Evolutionary conservation across 345 rosid genomes (phyloP).

Genomic region (Gossypium thurberi): DNA sequence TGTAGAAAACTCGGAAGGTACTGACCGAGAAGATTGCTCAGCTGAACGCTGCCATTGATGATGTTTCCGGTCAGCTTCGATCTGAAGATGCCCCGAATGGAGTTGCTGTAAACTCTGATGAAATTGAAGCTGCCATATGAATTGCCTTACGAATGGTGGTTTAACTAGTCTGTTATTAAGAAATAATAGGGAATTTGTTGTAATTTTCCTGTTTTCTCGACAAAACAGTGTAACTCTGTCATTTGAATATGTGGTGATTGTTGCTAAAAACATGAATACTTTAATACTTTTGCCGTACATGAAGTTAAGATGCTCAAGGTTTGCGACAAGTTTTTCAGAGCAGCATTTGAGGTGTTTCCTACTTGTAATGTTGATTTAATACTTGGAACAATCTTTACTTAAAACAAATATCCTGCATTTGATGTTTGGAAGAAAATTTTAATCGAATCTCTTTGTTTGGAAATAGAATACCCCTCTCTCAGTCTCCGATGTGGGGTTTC

Average conservation of each 20-base stretch:
- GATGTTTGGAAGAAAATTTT: background rate
- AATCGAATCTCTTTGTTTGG: background rate
- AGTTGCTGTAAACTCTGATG: slow-evolving; percentile 46
- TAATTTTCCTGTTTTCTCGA: background rate
- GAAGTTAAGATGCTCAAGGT: background rate
- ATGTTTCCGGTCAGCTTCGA: slow-evolving; percentile 67
- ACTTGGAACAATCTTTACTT: background rate
- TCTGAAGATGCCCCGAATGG: slow-evolving; percentile 59
- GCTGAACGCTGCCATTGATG: slow-evolving; percentile 82
- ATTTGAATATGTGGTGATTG: slow-evolving; percentile 2
- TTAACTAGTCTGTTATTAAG: slow-evolving; percentile 10
- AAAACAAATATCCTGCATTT: background rate
- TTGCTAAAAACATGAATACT: background rate
- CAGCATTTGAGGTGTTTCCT: background rate
- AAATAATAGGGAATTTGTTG: slow-evolving; percentile 21
- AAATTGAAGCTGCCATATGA: slow-evolving; percentile 56
- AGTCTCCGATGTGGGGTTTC: background rate
- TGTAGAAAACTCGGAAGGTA: slow-evolving; percentile 73
- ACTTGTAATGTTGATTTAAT: background rate
- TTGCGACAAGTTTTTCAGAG: background rate
- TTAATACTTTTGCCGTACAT: slow-evolving; percentile 2
- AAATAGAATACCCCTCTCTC: background rate
- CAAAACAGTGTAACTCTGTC: background rate
- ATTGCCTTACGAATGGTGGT: background rate
- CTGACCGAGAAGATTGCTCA: slow-evolving; percentile 78